Conservation (phyloP, 2,329 filamentous ascomycete species). For the Botryotinia convoluta region DNA sequence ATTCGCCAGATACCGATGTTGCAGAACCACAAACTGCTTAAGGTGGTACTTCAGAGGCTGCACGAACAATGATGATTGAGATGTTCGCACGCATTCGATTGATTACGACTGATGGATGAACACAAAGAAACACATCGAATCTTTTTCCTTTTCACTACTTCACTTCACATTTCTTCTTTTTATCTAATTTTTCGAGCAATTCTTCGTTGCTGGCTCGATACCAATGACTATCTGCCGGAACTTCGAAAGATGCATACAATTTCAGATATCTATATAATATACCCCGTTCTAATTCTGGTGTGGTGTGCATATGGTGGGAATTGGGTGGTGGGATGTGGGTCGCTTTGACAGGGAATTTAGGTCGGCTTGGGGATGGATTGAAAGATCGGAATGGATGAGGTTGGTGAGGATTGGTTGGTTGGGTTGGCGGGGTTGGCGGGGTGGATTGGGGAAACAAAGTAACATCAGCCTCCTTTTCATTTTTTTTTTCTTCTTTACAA, state of each 20-base stretch:
- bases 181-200: slow-evolving; percentile 1
- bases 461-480: not conserved
- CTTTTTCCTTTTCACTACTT: not conserved
- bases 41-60: not conserved
- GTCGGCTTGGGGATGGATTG: not conserved
- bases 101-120: not conserved
- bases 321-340: not conserved
- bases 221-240: not conserved
- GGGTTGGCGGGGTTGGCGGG: not conserved
- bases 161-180: not conserved
- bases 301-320: slow-evolving; percentile 1
- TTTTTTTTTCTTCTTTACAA: too few relatives aligned
- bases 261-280: slow-evolving; percentile 14
- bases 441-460: not conserved
- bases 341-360: not conserved
- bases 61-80: not conserved
- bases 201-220: not conserved
- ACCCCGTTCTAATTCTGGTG: slow-evolving; percentile 7
- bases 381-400: not conserved
- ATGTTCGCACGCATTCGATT: not conserved
- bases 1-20: slow-evolving; percentile 6
- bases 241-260: slow-evolving; percentile 1
- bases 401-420: not conserved
- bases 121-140: not conserved
- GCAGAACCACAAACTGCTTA: slow-evolving; percentile 29